Evolutionary conservation across 441 rosid genomes (phyloP), one percentile per base, ranked within the genome.

Genomic region (Caryocar brasiliense): DNA sequence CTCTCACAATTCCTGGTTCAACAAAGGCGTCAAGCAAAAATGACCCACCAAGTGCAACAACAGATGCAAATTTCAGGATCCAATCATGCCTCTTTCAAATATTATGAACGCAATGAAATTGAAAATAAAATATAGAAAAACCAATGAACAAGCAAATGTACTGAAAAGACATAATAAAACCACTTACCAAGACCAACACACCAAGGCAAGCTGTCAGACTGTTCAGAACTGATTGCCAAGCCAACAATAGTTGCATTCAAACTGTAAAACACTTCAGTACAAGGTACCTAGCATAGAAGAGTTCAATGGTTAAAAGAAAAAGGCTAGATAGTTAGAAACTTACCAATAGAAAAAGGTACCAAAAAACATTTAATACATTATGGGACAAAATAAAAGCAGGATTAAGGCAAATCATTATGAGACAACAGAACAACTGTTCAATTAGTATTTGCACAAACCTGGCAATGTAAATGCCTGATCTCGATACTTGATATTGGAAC

Each of bases 101-200:
- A 4, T 14, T 27, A 21, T 26, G 19, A 13, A 9, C 6, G 11
- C 8, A 7, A 9, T 5, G 2, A 7, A 1, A 4, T 10, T n/a
- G 37, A 19, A 32, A 25, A 23, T 9, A n/a, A 41, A 14, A 23
- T 9, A 25, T 2, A 22, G 40, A 29, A 25, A 35, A 49, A 36
- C n/a, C n/a, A n/a, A n/a, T n/a, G 2, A 49, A 1, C 21, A 34
- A n/a, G 7, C 25, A n/a, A n/a, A n/a, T n/a, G n/a, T n/a, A n/a
- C n/a, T n/a, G n/a, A n/a, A n/a, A 0, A 41, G 6, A 51, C 19
- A 47, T 35, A 51, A 7, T 38, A 59, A 43, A 42, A 47, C 12
- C 47, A 66, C 89, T 20, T 74, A 92, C 99, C 99, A 52, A 92
- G 91, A 44, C 98, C 98, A 50, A 83, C 78, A 61, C 84, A 85